Evolutionary conservation across 2,329 filamentous ascomycete genomes (phyloP), one percentile per base, ranked within the genome.

Genomic region (Fusarium setosum): DNA sequence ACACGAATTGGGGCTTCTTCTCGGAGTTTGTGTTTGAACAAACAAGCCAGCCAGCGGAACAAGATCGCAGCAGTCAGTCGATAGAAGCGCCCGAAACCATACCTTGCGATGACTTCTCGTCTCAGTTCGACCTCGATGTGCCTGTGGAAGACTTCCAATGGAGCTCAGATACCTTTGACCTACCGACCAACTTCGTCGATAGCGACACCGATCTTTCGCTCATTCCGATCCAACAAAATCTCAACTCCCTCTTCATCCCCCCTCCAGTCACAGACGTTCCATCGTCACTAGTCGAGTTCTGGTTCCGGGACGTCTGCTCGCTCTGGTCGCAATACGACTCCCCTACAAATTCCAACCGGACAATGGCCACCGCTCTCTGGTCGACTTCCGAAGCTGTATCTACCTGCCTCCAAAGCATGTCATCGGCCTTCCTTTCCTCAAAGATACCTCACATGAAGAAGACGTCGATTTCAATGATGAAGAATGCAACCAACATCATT

Each of bases 291-390:
- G 74, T 80, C 23, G 69, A 67, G 4, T 67, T 69, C 29, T 81
- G 79, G 79, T 81, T 81, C 41, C 68, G 73, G 3, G 73, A 78
- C 10, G 77, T 81, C 1, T 81, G 79, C 41, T 73, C 77, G 3
- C 73, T 77, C 5, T 81, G 79, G 78, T 80, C 79, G 2, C 77
- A 76, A 3, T 79, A 77, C 38, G 79, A 81, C 64, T 81, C 79
- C 4, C 68, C 74, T 2, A 67, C 72, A 34, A 81, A 80, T 34
- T 73, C 77, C 13, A 80, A 80, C 51, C 76, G 79, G 1, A 76
- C 72, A 41, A 68, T 81, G 4, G 79, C 78, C 6, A 73, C 72
- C 2, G 71, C 74, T 2, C 62, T 78, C 1, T 80, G 78, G 79
- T 72, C 76, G 1, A 73, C 73, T 5, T 79, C 78, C 1, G 74